Conservation (phyloP, 129 eudicot species). For the Tagetes patula region DNA sequence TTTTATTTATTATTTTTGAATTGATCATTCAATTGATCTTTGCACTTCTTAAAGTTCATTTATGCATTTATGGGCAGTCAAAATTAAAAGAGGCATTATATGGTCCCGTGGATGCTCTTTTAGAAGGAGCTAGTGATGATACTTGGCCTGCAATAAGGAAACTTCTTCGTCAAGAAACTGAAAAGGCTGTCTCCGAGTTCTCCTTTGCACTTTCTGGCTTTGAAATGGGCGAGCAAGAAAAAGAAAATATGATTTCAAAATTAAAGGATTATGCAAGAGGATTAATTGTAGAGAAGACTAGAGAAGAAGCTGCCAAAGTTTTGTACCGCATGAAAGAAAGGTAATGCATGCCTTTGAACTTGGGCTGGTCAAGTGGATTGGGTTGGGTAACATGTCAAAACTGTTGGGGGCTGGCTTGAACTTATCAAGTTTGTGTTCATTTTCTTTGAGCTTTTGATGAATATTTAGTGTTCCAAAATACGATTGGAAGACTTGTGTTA, state of each 20-base stretch:
- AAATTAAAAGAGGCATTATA: slow-evolving; percentile 70
- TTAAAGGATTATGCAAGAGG: slow-evolving; percentile 70
- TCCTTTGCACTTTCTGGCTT: slow-evolving; percentile 76
- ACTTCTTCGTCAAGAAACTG: slow-evolving; percentile 79
- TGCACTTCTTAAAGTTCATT: not conserved
- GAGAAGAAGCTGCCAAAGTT: slow-evolving; percentile 92
- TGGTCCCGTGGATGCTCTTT: slow-evolving; percentile 91
- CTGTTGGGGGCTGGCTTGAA: not conserved
- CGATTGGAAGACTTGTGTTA: not conserved
- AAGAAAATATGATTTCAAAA: slow-evolving; percentile 66
- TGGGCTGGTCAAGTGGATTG: not conserved
- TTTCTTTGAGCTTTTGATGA: not conserved
- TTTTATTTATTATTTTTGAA: not conserved
- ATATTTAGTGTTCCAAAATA: not conserved
- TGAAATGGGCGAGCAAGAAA: slow-evolving; percentile 70
- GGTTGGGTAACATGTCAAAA: not conserved
- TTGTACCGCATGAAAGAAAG: slow-evolving; percentile 93
- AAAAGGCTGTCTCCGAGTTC: slow-evolving; percentile 62
- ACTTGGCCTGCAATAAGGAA: slow-evolving; percentile 97
- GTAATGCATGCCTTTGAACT: slow-evolving; percentile 29
- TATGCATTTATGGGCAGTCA: slow-evolving; percentile 43
- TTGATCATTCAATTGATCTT: not conserved
- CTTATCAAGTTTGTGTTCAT: not conserved
- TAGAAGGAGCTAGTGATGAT: slow-evolving; percentile 85
- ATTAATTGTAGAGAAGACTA: slow-evolving; percentile 80